Conservation (phyloP, 1,139 yeast species). For the Protomyces inundatus region DNA sequence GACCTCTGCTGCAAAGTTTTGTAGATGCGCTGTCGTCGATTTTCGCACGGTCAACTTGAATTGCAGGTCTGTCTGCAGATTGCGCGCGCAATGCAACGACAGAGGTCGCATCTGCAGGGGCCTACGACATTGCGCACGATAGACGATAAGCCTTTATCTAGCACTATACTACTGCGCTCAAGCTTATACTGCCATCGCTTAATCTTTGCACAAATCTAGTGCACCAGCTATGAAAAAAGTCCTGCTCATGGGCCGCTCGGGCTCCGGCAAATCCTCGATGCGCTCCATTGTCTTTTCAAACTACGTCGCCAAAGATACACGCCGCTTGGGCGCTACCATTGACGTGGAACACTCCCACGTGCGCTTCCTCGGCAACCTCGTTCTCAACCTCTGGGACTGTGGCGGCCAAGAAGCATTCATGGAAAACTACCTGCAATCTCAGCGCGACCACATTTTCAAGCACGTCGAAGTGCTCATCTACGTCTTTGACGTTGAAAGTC, state of each 20-base stretch:
- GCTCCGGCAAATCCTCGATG: conserved; percentile 97
- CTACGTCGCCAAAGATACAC: conserved; percentile 92
- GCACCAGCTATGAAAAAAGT: conserved; percentile 17
- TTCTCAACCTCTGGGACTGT: conserved; percentile 94
- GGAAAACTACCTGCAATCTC: conserved; percentile 85
- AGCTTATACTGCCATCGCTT: too few species aligned
- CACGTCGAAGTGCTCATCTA: conserved; percentile 97
- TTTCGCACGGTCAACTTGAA: too few species aligned
- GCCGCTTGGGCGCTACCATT: conserved; percentile 92
- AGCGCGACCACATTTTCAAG: conserved; percentile 84
- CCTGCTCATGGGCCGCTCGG: conserved; percentile 38
- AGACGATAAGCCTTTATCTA: too few species aligned
- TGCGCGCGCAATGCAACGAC: too few species aligned
- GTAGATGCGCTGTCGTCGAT: too few species aligned
- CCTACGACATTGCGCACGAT: too few species aligned
- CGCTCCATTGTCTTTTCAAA: conserved; percentile 87
- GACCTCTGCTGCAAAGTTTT: too few species aligned
- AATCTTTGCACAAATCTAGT: too few species aligned
- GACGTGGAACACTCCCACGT: conserved; percentile 96
- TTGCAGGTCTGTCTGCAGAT: too few species aligned
- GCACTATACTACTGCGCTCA: too few species aligned
- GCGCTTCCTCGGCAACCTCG: conserved; percentile 89
- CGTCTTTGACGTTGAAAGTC: conserved; percentile 92
- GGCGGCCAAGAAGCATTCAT: conserved; percentile 95
- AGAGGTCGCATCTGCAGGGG: too few species aligned